A percentile compares a stretch with the other conserved stretches of the same genome.
phyloP scores from a whole-genome alignment of 148 eudicot species.

The Nepenthes gracilis region DNA sequence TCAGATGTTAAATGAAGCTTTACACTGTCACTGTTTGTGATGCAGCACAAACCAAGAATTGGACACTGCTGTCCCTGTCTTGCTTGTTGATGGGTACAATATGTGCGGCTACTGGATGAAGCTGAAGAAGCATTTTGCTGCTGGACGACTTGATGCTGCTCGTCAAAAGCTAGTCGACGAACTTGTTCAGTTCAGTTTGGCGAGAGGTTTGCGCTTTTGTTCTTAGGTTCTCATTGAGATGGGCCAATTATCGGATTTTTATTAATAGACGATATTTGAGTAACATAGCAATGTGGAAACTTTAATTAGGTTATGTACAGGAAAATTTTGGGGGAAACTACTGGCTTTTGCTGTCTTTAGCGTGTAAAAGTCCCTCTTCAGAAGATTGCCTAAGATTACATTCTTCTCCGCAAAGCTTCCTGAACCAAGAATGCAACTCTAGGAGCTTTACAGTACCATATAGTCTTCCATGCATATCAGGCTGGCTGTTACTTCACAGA shows the following conservation, averaged over 20 bases:
- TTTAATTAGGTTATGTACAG: too few species aligned
- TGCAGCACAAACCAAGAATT: slow-evolving; percentile 74
- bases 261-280: background rate
- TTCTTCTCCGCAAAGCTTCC: too few species aligned
- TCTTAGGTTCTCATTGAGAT: background rate
- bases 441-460: too few species aligned
- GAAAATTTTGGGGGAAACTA: too few species aligned
- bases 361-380: too few species aligned
- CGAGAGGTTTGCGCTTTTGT: slow-evolving; percentile 57
- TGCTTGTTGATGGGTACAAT: slow-evolving; percentile 98
- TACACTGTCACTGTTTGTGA: slow-evolving; percentile 9
- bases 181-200: slow-evolving; percentile 66
- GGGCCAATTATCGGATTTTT: background rate
- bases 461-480: too few species aligned
- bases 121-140: slow-evolving; percentile 84
- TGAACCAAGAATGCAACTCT: too few species aligned
- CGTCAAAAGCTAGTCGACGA: slow-evolving; percentile 92
- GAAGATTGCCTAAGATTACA: too few species aligned
- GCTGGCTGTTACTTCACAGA: too few species aligned
- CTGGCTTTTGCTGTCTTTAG: too few species aligned
- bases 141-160: slow-evolving; percentile 79
- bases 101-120: slow-evolving; percentile 95
- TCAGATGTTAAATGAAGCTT: slow-evolving; percentile 9
- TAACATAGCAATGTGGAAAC: background rate
- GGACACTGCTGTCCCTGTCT: slow-evolving; percentile 72